Conservation (phyloP, 768 basidiomycete genomes). For the Sarcodon aspratus region DNA sequence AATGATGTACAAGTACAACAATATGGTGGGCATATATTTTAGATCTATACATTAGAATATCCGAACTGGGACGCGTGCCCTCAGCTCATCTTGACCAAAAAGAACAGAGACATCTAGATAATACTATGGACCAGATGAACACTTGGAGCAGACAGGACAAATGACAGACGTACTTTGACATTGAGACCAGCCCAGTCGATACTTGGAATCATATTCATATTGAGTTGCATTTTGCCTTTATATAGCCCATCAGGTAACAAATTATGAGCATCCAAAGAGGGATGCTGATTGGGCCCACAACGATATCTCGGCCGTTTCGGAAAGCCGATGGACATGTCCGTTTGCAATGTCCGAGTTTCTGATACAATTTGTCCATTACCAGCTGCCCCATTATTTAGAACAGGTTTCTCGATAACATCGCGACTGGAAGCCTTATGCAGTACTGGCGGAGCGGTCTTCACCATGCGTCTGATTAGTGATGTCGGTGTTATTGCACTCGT, state of each 20-base stretch:
- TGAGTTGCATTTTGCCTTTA: conserved; percentile 44
- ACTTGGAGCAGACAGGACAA: not conserved
- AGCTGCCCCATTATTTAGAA: conserved; percentile 8
- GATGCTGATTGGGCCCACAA: conserved; percentile 27
- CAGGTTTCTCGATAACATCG: not conserved
- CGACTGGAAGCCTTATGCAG: not conserved
- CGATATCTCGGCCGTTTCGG: conserved; percentile 52
- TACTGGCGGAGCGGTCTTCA: conserved; percentile 14
- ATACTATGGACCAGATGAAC: conserved; percentile 33
- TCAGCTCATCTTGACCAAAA: conserved; percentile 48
- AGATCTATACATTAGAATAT: conserved; percentile 26
- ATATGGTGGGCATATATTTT: too few relatives aligned
- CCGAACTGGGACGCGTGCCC: conserved; percentile 50
- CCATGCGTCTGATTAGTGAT: conserved; percentile 21
- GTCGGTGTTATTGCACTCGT: conserved; percentile 12
- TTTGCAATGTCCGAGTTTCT: conserved; percentile 35
- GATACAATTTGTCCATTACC: conserved; percentile 15
- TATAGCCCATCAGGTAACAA: conserved; percentile 58
- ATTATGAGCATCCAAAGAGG: conserved; percentile 32
- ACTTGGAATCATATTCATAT: conserved; percentile 49
- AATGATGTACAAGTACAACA: not conserved
- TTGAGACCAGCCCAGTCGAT: conserved; percentile 58
- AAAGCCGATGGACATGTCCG: conserved; percentile 52
- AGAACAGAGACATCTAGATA: conserved; percentile 63
- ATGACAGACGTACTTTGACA: conserved; percentile 40